These are phyloP conservation scores for Sesbania bispinosa DNA, from an alignment of 306 rosid genomes.

Conservation along the genomic window DNA sequence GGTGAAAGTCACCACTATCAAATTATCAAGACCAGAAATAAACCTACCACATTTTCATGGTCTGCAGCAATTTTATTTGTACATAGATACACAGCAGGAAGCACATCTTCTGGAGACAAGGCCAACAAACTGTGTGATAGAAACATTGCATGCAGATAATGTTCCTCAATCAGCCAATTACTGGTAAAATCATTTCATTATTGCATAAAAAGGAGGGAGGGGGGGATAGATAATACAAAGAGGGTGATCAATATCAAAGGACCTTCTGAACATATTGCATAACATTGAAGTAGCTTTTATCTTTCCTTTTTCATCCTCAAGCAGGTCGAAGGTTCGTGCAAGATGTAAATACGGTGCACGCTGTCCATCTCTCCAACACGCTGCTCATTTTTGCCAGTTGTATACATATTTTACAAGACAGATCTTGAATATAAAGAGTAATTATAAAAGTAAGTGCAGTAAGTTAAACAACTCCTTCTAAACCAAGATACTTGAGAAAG, in stretches of 20 bases:
- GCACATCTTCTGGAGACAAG: slow-evolving; percentile 78
- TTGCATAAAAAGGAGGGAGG: slow-evolving; percentile 3
- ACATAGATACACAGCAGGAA: slow-evolving; percentile 89
- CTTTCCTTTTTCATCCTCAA: slow-evolving; percentile 84
- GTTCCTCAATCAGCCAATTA: slow-evolving; percentile 28
- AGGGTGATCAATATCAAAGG: slow-evolving; percentile 21
- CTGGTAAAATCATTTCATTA: background rate
- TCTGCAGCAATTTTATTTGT: slow-evolving; percentile 83
- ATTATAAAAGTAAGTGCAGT: background rate
- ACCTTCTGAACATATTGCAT: slow-evolving; percentile 98
- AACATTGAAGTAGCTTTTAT: slow-evolving; percentile 83
- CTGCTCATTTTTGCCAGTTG: slow-evolving; percentile 46
- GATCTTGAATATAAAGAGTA: slow-evolving; percentile 17
- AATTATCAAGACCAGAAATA: slow-evolving; percentile 3
- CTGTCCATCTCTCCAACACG: slow-evolving; percentile 78
- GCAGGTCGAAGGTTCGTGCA: slow-evolving; percentile 73
- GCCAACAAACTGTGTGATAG: slow-evolving; percentile 65
- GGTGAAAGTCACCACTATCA: background rate
- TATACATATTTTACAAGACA: slow-evolving; percentile 27
- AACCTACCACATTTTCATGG: slow-evolving; percentile 78
- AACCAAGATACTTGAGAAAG: background rate
- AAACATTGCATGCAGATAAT: slow-evolving; percentile 26
- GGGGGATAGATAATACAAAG: background rate
- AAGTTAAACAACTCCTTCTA: slow-evolving; percentile 26
- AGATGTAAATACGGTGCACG: slow-evolving; percentile 91